Conservation (phyloP, 768 basidiomycete species). For the Crucibulum laeve region DNA sequence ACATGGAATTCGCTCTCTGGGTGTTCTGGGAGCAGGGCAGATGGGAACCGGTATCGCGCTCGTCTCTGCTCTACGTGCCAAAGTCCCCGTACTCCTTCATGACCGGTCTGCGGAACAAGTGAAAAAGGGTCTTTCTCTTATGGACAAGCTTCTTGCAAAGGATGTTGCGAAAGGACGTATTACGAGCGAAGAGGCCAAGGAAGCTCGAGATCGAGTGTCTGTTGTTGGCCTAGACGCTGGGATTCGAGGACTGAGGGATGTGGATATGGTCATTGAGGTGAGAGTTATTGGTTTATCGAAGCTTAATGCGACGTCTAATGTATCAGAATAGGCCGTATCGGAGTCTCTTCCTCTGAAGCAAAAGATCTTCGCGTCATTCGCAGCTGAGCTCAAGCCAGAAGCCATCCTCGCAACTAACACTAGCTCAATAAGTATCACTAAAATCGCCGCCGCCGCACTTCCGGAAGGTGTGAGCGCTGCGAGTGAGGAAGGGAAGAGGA, state of each 20-base stretch:
- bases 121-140: constrained; percentile 61
- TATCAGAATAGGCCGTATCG: constrained; percentile 65
- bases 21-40: constrained; percentile 80
- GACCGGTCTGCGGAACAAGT: constrained; percentile 78
- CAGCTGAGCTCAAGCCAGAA: constrained; percentile 60
- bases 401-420: constrained; percentile 92
- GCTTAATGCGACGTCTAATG: neutral
- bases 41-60: constrained; percentile 93
- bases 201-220: constrained; percentile 62
- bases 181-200: constrained; percentile 63
- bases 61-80: constrained; percentile 81
- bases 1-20: constrained; percentile 73
- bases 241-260: constrained; percentile 63
- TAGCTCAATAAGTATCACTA: constrained; percentile 91
- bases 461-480: constrained; percentile 51
- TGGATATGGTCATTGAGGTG: constrained; percentile 90
- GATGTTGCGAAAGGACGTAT: constrained; percentile 84
- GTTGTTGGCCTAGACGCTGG: constrained; percentile 48
- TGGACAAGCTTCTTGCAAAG: constrained; percentile 84
- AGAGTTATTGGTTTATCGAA: constrained; percentile 8
- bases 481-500: constrained; percentile 58
- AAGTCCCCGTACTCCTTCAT: constrained; percentile 80
- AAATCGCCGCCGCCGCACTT: constrained; percentile 81
- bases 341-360: constrained; percentile 80
- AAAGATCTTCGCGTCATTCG: constrained; percentile 67